Base-by-base conservation (phyloP, 192 early-diverging fungal genomes). In the Lobosporangium transversale region DNA sequence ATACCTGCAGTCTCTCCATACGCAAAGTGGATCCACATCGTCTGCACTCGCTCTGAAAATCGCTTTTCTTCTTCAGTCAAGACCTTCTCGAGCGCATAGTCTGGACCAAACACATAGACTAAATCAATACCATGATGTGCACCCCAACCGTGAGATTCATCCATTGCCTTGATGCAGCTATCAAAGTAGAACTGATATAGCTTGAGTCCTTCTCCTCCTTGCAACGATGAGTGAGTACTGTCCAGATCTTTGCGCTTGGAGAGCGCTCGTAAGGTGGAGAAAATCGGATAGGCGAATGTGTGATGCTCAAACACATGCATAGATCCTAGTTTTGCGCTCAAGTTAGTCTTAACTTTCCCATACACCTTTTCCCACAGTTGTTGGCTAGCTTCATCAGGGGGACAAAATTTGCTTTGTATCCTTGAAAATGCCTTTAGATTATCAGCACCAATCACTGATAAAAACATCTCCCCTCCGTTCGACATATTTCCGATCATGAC, bases 111-210 rank as follows among this genome's bases (percentile, higher is more conserved):
- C n/a, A 75, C 17, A 27, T 24, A 75, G 14, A 55, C 57, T n/a
- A 75, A 21, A n/a, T 75, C 70, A 4, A 60, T 43, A 1, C 63
- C 70, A 33, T 75, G 70, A 60, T 75, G 63, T 9, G 70, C 70
- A 6, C 63, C 63, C 35, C 26, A 40, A 10, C 32, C 47, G 9
- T 24, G 23, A 10, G 44, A 36, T 1, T 45, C 36, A 23, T 65
- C 62, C 4, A 75, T 24, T 2, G 51, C 51, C 1, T 47, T 43
- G 9, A 66, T 59, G 8, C 40, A 43, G 17, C 63, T 55, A 33
- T 75, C 70, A 37, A 75, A 75, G 42, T 66, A 55, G 17, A 49
- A 75, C 40, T 60, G 62, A 20, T 45, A 56, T 20, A 75, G n/a
- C 20, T 56, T 32, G n/a, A n/a, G n/a, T n/a, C n/a, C n/a, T n/a